Conservation (phyloP, 768 basidiomycete genomes). For the Jaapia argillacea region DNA sequence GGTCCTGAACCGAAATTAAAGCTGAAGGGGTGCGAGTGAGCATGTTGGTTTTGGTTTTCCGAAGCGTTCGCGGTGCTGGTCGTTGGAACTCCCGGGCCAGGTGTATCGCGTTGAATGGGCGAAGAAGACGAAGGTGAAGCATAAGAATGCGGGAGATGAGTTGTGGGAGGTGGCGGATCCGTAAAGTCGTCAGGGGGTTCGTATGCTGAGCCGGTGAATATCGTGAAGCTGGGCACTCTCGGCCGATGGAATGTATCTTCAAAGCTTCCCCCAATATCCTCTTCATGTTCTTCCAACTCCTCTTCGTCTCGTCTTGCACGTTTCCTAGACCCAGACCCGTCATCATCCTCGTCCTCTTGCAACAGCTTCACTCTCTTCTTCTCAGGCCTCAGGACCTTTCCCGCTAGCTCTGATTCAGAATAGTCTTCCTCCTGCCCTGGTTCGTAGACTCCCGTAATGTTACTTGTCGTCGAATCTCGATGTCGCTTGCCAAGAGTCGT, state of each 20-base stretch:
- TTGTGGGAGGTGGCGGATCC: constrained; percentile 37
- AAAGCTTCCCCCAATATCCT: not conserved
- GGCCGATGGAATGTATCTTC: constrained; percentile 11
- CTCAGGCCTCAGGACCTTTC: not conserved
- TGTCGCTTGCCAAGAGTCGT: not conserved
- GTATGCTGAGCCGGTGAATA: constrained; percentile 35
- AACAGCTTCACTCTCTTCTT: not conserved
- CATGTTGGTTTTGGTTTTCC: constrained; percentile 31
- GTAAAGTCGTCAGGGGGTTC: constrained; percentile 9
- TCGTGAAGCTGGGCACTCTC: constrained; percentile 31
- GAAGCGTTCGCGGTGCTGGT: constrained; percentile 39
- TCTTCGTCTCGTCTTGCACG: not conserved
- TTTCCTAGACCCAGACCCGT: not conserved
- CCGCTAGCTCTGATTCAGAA: no score
- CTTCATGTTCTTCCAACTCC: not conserved
- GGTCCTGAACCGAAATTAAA: constrained; percentile 14
- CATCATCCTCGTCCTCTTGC: not conserved
- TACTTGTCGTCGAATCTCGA: not conserved
- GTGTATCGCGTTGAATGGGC: not conserved
- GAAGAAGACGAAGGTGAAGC: no score
- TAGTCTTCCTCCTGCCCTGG: not conserved
- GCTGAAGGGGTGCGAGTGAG: constrained; percentile 9
- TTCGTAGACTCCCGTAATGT: not conserved
- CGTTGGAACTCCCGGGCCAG: constrained; percentile 1
- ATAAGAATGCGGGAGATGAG: constrained; percentile 4